A percentile compares a stretch with the other conserved stretches of the same genome.
Evolutionary conservation across 192 early-diverging fungal species (phyloP).

Genomic region (Cetraspora pellucida): DNA sequence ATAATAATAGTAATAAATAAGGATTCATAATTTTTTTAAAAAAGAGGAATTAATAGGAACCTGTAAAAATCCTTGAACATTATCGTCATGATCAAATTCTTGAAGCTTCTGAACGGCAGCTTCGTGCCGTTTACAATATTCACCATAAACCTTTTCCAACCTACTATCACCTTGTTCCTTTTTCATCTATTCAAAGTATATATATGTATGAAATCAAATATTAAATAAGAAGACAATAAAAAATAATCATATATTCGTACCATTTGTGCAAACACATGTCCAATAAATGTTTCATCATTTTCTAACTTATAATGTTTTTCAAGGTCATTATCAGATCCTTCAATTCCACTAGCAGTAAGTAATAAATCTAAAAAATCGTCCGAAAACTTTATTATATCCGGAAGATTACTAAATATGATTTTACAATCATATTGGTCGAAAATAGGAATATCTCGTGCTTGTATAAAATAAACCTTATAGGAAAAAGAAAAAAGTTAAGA

Average conservation of each 20-base stretch:
- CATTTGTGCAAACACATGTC: conserved; percentile 56
- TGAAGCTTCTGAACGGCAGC: conserved; percentile 61
- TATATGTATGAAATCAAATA: background rate
- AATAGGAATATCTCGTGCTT: conserved; percentile 35
- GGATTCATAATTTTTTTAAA: too few species aligned
- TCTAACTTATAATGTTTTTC: conserved; percentile 32
- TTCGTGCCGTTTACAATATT: conserved; percentile 80
- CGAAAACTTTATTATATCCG: conserved; percentile 69
- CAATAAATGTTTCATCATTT: conserved; percentile 45
- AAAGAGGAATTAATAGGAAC: conserved; percentile 30
- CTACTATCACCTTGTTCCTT: background rate
- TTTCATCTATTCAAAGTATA: background rate
- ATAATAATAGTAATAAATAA: too few species aligned
- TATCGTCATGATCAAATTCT: conserved; percentile 54
- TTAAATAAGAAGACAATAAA: too few species aligned
- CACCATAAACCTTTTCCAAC: conserved; percentile 65
- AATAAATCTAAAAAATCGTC: conserved; percentile 66
- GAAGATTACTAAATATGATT: conserved; percentile 78
- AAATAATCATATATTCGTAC: conserved; percentile 30
- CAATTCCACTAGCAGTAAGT: conserved; percentile 55
- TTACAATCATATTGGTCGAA: conserved; percentile 66
- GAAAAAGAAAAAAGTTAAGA: too few species aligned
- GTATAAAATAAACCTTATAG: conserved; percentile 25
- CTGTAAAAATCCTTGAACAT: conserved; percentile 51
- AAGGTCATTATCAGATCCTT: conserved; percentile 27